Base-by-base conservation (phyloP, 352 stramenopile species). In the Pythium pyrilobum region DNA sequence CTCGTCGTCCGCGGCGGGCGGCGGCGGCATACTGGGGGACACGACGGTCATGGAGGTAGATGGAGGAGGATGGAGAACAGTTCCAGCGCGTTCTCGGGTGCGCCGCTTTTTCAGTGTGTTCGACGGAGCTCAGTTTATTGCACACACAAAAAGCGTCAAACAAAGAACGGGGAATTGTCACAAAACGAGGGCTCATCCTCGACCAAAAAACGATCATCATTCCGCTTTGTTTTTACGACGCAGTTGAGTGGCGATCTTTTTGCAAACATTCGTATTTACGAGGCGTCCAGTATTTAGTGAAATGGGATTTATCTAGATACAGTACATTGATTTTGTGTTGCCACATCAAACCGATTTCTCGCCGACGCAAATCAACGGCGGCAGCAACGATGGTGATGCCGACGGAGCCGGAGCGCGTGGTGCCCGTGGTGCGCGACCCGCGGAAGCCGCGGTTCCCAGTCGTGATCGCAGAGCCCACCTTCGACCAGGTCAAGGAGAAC, bases 391-490 rank as follows among this genome's bases (percentile, higher is more conserved):
- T 62, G 52, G 39, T 50, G 32, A 40, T 62, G 52, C 52, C 52
- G 20, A 45, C 24, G 13, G 52, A 62, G 47, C 29, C 62, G 23
- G 44, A 86, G 51, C 66, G 66, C 40, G 45, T 69, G 58, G 54
- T 64, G 39, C 63, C 76, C 5, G 66, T 70, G 39, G 57, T 87
- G 52, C 72, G 70, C 41, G 74, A 92, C 62, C 78, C 76, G 40
- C 77, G 72, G 32, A 50, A 77, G 21, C 81, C 81, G 11, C 63
- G 65, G 23, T 92, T 88, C 66, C 78, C 81, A 4, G 81, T 92
- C 39, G 72, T 92, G 33, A 77, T 74, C 36, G 65, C 67, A 25
- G 38, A 85, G 11, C 81, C 81, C 34, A 92, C 78, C 2, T 70
- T 71, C 28, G 43, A 74, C 55, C 77, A 92, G 56, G 56, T 89